Base-by-base conservation (phyloP, 305 asterid species). In the Lippia alba region DNA sequence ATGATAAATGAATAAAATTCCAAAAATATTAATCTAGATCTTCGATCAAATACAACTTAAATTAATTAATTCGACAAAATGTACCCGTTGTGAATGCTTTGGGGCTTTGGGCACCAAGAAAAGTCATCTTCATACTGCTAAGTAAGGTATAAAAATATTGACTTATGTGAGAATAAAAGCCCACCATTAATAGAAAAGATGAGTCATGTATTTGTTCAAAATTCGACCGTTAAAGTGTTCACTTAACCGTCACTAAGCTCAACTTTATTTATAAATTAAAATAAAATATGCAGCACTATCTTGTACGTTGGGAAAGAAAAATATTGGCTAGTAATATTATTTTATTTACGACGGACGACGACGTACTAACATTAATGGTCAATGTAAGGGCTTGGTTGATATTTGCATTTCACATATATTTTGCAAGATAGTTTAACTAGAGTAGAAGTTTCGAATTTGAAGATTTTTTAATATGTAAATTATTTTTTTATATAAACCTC, bases 31-130 rank as follows among this genome's bases (percentile, higher is more conserved):
- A 8, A 15, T 53, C 9, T 44, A 44, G 4, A 44, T 11, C 2
- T 19, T 51, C 30, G 6, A 18, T 51, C 30, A 16, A 18, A 51
- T 51, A 16, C 7, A 2, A 44, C 2, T 36, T 4, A 0, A 4
- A 36, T 36, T 36, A 36, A 55, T 20, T 18, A 18, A 55, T 17
- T 24, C 18, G 19, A 55, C 19, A 16, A 51, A 62, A 62, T 62
- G 39, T 62, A 62, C 24, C 55, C 55, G 67, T 62, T 62, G 7
- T 19, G 54, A 3, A 40, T 24, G 66, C 33, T 39, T 44, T 17
- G 55, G 34, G 54, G 67, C 41, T n/a, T n/a, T 62, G 67, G 67
- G 56, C 18, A 33, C 7, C 6, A 58, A 32, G 20, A 33, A 58
- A 58, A 58, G 64, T 33, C 46, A 14, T 58, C 12, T n/a, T 55